Conservation (phyloP, 139 green algal genomes). For the Spirogloea muscicola region DNA sequence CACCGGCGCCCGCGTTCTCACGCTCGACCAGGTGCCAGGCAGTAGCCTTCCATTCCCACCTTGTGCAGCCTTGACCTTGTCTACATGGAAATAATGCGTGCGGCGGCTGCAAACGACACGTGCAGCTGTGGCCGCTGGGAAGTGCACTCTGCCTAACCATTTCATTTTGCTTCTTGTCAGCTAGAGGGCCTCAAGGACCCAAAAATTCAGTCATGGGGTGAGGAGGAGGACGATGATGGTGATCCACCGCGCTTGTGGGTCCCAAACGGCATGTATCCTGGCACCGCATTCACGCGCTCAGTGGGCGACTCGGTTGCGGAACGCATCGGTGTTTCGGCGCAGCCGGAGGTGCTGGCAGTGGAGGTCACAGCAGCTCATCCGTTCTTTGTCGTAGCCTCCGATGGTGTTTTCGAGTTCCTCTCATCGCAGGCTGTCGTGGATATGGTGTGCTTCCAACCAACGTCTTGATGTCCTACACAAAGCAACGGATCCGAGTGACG, state of each 20-base stretch:
- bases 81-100: too few species aligned
- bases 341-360: constrained; percentile 74
- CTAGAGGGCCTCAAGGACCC: constrained; percentile 53
- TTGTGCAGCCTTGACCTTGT: constrained; percentile 73
- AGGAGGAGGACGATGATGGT: constrained; percentile 75
- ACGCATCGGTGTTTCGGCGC: constrained; percentile 81
- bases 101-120: too few species aligned
- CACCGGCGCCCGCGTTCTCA: constrained; percentile 80
- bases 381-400: constrained; percentile 84
- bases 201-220: constrained; percentile 53
- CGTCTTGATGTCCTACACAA: too few species aligned
- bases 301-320: constrained; percentile 88
- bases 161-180: too few species aligned
- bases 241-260: constrained; percentile 90
- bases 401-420: constrained; percentile 97
- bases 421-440: constrained; percentile 79
- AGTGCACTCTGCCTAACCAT: too few species aligned
- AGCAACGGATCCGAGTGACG: too few species aligned
- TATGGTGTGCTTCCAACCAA: constrained; percentile 69
- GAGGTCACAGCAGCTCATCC: constrained; percentile 56
- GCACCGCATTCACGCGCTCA: constrained; percentile 91
- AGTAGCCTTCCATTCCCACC: too few species aligned
- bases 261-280: constrained; percentile 76
- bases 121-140: too few species aligned
- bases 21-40: constrained; percentile 94